Evolutionary conservation across 2,329 filamentous ascomycete species (phyloP).

Genomic region (Massarina eburnea): DNA sequence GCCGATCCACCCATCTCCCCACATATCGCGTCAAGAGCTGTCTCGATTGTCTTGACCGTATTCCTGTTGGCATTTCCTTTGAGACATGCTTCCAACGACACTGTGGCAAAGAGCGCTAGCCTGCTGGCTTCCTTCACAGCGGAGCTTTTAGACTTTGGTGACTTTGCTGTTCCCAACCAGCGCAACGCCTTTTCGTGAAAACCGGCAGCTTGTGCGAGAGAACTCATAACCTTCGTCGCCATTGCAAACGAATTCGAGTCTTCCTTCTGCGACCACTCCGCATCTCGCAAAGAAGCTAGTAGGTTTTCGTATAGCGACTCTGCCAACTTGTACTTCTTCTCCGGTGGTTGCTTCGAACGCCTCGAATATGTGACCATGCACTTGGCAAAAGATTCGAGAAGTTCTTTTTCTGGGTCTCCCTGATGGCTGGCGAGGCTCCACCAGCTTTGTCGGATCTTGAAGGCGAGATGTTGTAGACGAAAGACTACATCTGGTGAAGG

Average conservation of each 20-base stretch:
- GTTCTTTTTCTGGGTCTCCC: conserved; percentile 63
- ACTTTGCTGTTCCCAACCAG: conserved; percentile 27
- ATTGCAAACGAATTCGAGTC: conserved; percentile 2
- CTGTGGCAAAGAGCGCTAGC: conserved; percentile 30
- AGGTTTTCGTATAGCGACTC: conserved; percentile 30
- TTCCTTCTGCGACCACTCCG: neutral
- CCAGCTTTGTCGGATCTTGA: conserved; percentile 64
- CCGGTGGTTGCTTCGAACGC: conserved; percentile 45
- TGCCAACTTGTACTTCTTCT: conserved; percentile 45
- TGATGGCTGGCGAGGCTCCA: conserved; percentile 65
- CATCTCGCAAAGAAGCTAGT: conserved; percentile 1
- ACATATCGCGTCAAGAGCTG: conserved; percentile 28
- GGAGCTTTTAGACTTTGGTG: conserved; percentile 16
- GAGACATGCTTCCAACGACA: conserved; percentile 31
- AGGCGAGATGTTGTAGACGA: conserved; percentile 64
- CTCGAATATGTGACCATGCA: conserved; percentile 65
- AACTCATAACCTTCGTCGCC: conserved; percentile 26
- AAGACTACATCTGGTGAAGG: conserved; percentile 61
- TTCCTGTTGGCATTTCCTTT: conserved; percentile 20
- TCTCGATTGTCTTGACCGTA: conserved; percentile 18
- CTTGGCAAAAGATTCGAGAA: conserved; percentile 65
- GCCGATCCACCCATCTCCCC: conserved; percentile 35
- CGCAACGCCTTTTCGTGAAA: conserved; percentile 36
- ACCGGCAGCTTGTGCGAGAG: conserved; percentile 38
- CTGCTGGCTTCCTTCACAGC: conserved; percentile 27